Base-by-base conservation (phyloP, 441 rosid genomes). In the Adansonia madagascariensis region DNA sequence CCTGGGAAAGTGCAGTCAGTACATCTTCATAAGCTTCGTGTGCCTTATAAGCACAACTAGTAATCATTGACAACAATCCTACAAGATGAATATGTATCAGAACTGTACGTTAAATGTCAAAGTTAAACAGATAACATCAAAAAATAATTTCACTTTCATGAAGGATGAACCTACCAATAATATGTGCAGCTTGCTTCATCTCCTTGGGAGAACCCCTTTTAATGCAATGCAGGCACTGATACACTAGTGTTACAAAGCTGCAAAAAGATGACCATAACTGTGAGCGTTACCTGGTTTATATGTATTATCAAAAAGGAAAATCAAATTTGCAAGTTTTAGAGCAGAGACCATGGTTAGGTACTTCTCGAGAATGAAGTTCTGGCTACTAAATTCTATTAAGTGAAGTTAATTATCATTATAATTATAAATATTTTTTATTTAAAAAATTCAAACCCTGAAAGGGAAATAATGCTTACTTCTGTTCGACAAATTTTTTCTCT, bases 11-110 rank as follows among this genome's bases (percentile, higher is more conserved):
- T 24, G 18, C 47, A 14, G 55, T 53, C 6, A 73, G 31, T 5
- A 76, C 50, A 57, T 76, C 80, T 65, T 77, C 63, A 47, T 15
- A 80, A 5, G 67, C 44, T 64, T 49, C 70, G 0, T 72, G 74
- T 4, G 74, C 80, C 35, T n/a, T 24, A 8, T 64, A 57, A 22
- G 6, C 61, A 24, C 49, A 55, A 39, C 35, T 76, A 20, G 73
- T n/a, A 49, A 65, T 71, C 74, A 80, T 46, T 17, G 27, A 68
- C 35, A 72, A 8, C 43, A 72, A 46, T 0, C 74, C 80, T 35
- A 50, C 61, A n/a, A 52, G 20, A 71, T 8, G 6, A 7, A 11
- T 22, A 70, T 15, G 69, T 55, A 52, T 12, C 35, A 20, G 24
- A 52, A 24, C 35, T 2, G 43, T 31, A 62, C 44, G 71, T 11